phyloP scores from a whole-genome alignment of 306 rosid species.

The Cicer judaicum region DNA sequence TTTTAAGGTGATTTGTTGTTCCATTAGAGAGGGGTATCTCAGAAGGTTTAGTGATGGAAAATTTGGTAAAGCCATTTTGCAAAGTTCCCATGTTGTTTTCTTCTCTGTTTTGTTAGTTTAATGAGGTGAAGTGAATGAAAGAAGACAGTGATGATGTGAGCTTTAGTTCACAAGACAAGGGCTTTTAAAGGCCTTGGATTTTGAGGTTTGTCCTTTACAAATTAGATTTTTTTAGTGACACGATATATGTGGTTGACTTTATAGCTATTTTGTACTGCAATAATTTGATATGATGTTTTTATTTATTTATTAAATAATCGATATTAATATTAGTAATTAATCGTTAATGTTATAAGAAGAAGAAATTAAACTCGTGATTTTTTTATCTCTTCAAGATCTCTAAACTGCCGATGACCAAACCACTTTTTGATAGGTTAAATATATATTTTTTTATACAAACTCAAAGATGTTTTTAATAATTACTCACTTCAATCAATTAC shows the following conservation, averaged over 20 bases:
- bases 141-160: not conserved
- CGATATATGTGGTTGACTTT: not conserved
- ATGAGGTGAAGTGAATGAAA: not conserved
- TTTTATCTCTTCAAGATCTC: too few relatives aligned
- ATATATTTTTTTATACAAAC: too few relatives aligned
- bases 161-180: not conserved
- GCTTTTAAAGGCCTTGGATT: conserved; percentile 42
- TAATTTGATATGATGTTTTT: too few relatives aligned
- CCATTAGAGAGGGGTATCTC: not conserved
- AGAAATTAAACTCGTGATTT: too few relatives aligned
- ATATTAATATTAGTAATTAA: too few relatives aligned
- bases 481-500: too few relatives aligned
- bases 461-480: too few relatives aligned
- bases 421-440: too few relatives aligned
- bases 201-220: conserved; percentile 1
- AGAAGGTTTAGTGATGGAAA: not conserved
- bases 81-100: conserved; percentile 12
- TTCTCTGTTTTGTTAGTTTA: not conserved
- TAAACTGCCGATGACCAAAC: too few relatives aligned
- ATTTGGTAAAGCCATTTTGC: conserved; percentile 19
- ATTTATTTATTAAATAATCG: too few relatives aligned
- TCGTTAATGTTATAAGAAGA: too few relatives aligned
- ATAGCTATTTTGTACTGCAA: not conserved
- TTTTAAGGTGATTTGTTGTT: not conserved
- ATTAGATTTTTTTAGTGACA: not conserved